A percentile compares a stretch with the other conserved stretches of the same genome.
These are phyloP conservation scores for Fusarium palustre DNA, from an alignment of 2,329 filamentous ascomycete species.

Conservation along the genomic window DNA sequence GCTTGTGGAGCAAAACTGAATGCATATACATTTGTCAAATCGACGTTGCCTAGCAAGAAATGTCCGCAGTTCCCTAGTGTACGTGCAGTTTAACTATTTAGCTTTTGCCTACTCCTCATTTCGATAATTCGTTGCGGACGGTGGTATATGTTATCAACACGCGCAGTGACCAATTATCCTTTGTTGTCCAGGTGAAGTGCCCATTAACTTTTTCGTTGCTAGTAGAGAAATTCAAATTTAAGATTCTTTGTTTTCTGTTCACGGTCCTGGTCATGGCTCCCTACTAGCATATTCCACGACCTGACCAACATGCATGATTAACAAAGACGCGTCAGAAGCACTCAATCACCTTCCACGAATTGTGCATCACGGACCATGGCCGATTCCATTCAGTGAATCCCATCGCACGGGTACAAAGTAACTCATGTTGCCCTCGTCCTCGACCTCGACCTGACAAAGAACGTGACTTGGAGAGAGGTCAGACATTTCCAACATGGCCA, in stretches of 20 bases:
- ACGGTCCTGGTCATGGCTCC: neutral
- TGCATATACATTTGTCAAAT: too few species aligned
- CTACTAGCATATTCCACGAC: neutral
- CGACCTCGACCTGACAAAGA: neutral
- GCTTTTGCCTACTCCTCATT: too few species aligned
- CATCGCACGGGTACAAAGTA: neutral
- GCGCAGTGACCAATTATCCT: too few species aligned
- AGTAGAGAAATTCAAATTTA: too few species aligned
- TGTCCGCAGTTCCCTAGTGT: too few species aligned
- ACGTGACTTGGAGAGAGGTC: neutral
- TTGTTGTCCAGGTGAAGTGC: too few species aligned
- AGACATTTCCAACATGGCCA: neutral
- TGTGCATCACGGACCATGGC: neutral
- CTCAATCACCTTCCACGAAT: neutral
- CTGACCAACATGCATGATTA: neutral
- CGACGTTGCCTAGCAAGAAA: too few species aligned
- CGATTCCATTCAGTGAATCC: neutral
- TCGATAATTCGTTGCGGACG: too few species aligned
- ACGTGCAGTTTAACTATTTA: too few species aligned
- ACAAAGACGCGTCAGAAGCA: neutral
- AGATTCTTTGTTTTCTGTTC: neutral
- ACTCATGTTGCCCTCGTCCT: neutral
- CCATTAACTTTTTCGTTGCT: too few species aligned
- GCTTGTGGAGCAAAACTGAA: too few species aligned
- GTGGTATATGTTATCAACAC: too few species aligned